Base-by-base conservation (phyloP, 306 rosid genomes). In the Fragaria iinumae region DNA sequence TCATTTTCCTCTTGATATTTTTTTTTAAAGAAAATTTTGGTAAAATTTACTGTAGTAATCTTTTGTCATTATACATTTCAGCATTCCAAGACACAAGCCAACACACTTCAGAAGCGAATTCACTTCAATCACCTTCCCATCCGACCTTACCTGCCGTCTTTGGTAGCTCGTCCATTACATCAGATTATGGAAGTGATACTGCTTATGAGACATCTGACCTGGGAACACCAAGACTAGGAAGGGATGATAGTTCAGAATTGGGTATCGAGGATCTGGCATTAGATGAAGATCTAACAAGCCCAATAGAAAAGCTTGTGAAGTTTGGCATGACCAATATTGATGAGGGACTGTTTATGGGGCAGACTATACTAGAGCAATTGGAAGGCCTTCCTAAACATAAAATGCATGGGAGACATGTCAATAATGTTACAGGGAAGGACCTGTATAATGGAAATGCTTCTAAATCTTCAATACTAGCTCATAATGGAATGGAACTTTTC, bases 381-480 rank as follows among this genome's bases (percentile, higher is more conserved):
- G 98, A 96, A 88, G 99, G 99, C 86, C 93, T 91, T 81, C 97
- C 97, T 32, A 90, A 87, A 88, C 90, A 91, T 90, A 96, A 89
- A 91, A 83, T 76, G 68, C 90, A 84, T 86, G 80, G 87, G 76
- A 85, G 91, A 82, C 91, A 89, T 81, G 75, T 78, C 75, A 88
- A 85, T 83, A 83, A 84, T 86, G 80, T 68, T 77, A 62, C 71
- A 23, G 90, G 79, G 79, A 87, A 87, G 78, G 79, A 78, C 72
- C 73, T 72, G 63, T 80, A 75, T 84, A 92, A 91, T 80, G 97
- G 98, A 82, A 91, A 86, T 86, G 80, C 87, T 64, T 91, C 88
- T 72, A 88, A 86, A 80, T 59, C 88, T 79, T 90, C 98, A 73
- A 84, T 81, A 74, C 76, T 90, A 73, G 82, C 89, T 82, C 85